phyloP scores from a whole-genome alignment of 1,284 basidiomycete genomes.

The Pseudozyma tsukubaensis region DNA sequence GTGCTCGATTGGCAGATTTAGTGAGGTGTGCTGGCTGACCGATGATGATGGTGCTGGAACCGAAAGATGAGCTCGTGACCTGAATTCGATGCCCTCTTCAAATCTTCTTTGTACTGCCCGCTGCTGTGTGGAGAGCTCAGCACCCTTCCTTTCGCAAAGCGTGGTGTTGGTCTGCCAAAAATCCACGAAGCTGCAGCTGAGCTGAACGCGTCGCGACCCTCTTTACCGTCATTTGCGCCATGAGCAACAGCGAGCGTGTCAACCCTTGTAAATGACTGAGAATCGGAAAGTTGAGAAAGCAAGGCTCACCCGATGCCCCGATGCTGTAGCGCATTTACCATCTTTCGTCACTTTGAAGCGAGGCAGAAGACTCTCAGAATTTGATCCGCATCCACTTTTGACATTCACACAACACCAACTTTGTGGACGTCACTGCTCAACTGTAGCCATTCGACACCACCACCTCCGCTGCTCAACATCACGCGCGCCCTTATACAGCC shows the following conservation, averaged over 20 bases:
- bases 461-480: not conserved
- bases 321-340: constrained; percentile 7
- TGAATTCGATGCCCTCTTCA: too few species aligned
- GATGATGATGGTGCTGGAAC: too few species aligned
- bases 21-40: not conserved
- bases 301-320: constrained; percentile 15
- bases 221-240: constrained; percentile 11
- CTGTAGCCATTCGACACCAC: not conserved
- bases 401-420: not conserved
- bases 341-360: not conserved
- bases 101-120: not conserved
- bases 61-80: too few species aligned
- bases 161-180: constrained; percentile 41
- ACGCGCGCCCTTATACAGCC: not conserved
- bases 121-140: constrained; percentile 11
- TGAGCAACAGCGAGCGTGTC: not conserved
- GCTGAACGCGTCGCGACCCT: constrained; percentile 43
- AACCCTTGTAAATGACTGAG: too few species aligned
- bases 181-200: constrained; percentile 18
- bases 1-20: not conserved
- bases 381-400: constrained; percentile 20
- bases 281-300: too few species aligned
- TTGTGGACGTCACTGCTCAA: not conserved
- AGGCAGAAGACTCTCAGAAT: constrained; percentile 4
- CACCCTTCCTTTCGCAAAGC: not conserved